These are phyloP conservation scores for Calonectria montana DNA, from an alignment of 2,329 filamentous ascomycete genomes.

Conservation along the genomic window DNA sequence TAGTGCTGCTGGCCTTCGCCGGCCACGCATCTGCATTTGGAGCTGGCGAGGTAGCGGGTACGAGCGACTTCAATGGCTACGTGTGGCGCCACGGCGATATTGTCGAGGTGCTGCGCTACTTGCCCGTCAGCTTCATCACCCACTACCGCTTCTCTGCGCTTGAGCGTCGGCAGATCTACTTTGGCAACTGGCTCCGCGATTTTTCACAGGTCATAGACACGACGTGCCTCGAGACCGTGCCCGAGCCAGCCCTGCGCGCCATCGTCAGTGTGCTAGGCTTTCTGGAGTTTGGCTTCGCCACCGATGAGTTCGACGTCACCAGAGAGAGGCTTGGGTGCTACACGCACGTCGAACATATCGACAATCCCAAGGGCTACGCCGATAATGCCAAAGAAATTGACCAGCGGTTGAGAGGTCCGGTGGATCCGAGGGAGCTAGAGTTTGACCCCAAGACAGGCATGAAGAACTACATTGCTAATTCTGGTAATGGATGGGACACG, in stretches of 20 bases:
- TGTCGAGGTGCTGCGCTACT: conserved; percentile 50
- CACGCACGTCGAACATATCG: conserved; percentile 76
- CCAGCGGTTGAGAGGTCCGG: conserved; percentile 44
- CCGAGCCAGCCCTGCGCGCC: conserved; percentile 43
- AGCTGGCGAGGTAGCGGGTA: conserved; percentile 51
- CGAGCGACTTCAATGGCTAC: conserved; percentile 53
- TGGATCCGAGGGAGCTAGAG: conserved; percentile 69
- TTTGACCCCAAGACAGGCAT: conserved; percentile 81
- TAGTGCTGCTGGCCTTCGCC: neutral
- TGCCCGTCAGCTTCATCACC: conserved; percentile 52
- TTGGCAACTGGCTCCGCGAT: conserved; percentile 67
- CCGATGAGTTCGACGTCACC: conserved; percentile 83
- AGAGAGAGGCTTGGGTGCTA: conserved; percentile 81
- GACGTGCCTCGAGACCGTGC: conserved; percentile 45
- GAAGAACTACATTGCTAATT: conserved; percentile 96
- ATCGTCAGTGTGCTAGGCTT: conserved; percentile 46
- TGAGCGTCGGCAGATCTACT: conserved; percentile 53
- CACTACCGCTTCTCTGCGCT: conserved; percentile 52
- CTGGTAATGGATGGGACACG: conserved; percentile 80
- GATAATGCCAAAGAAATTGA: conserved; percentile 81
- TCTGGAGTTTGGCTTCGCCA: conserved; percentile 70
- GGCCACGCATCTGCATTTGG: conserved; percentile 45
- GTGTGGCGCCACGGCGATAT: conserved; percentile 56
- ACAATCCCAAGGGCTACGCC: conserved; percentile 83
- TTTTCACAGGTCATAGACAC: conserved; percentile 84